phyloP scores from a whole-genome alignment of 805 yeast species.

The Cyberlindnera misumaiensis region DNA sequence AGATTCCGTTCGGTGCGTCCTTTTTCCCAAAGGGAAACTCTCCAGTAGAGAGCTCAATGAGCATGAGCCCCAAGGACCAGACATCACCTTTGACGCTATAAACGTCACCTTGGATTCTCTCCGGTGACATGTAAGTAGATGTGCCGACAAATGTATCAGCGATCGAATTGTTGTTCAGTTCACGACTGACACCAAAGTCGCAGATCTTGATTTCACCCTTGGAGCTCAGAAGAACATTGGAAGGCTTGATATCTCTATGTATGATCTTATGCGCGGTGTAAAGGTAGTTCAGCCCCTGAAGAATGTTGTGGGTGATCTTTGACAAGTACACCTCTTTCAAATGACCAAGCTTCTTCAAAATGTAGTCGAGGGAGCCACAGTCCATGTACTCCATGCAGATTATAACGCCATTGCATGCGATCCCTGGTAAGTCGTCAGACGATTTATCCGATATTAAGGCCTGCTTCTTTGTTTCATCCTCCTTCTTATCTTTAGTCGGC shows the following conservation, averaged over 20 bases:
- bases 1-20: conserved; percentile 72
- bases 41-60: conserved; percentile 85
- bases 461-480: not conserved
- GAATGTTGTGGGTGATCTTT: conserved; percentile 67
- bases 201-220: conserved; percentile 85
- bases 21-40: conserved; percentile 67
- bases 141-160: conserved; percentile 99
- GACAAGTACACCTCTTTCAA: conserved; percentile 64
- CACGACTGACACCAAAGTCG: conserved; percentile 95
- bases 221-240: conserved; percentile 83
- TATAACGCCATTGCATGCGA: conserved; percentile 56
- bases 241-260: conserved; percentile 94
- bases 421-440: conserved; percentile 12
- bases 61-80: conserved; percentile 92
- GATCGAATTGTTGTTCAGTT: conserved; percentile 74
- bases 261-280: conserved; percentile 82
- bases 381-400: conserved; percentile 96
- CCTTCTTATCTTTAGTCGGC: conserved; percentile 2
- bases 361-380: conserved; percentile 85
- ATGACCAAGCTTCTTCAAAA: conserved; percentile 53
- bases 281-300: conserved; percentile 74
- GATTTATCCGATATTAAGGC: conserved; percentile 7
- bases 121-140: conserved; percentile 96
- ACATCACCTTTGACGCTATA: conserved; percentile 95
- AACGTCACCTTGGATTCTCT: conserved; percentile 89